Evolutionary conservation across 371 early-diverging fungal genomes (phyloP).

Genomic region (Mortierella sp.): DNA sequence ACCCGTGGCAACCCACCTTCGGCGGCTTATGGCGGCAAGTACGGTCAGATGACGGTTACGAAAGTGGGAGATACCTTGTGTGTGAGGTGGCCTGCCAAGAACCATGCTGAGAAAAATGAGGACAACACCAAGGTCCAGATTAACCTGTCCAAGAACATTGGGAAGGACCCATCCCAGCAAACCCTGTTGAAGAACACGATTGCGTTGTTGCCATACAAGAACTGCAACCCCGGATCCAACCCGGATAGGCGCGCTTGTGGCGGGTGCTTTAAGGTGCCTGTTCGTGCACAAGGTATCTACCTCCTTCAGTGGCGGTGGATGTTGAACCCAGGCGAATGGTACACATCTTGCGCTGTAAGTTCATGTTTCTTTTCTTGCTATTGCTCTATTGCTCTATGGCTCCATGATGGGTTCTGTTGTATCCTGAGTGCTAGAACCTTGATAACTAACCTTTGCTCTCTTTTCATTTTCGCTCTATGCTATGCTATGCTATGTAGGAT

Average conservation of each 20-base stretch:
- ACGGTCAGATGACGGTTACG: slow-evolving; percentile 34
- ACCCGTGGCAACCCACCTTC: slow-evolving; percentile 23
- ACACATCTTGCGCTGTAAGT: slow-evolving; percentile 44
- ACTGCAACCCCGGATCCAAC: slow-evolving; percentile 17
- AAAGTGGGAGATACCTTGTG: slow-evolving; percentile 30
- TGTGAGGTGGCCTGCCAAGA: slow-evolving; percentile 53
- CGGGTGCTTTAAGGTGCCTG: slow-evolving; percentile 44
- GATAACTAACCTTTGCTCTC: background rate
- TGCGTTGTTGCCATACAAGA: slow-evolving; percentile 31
- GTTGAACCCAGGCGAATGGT: slow-evolving; percentile 47
- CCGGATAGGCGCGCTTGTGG: slow-evolving; percentile 34
- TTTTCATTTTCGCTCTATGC: background rate
- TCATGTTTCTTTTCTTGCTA: background rate
- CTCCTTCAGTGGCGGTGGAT: slow-evolving; percentile 48
- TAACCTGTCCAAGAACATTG: slow-evolving; percentile 25
- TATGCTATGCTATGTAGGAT: background rate
- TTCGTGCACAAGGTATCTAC: slow-evolving; percentile 27
- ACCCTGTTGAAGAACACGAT: slow-evolving; percentile 25
- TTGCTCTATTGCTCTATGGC: background rate
- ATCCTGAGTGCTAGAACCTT: background rate
- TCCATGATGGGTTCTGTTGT: background rate
- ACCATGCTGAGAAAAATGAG: slow-evolving; percentile 34
- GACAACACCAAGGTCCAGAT: slow-evolving; percentile 25
- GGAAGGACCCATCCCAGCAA: slow-evolving; percentile 20
- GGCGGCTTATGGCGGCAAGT: slow-evolving; percentile 35